Conservation (phyloP, 495 filamentous ascomycete species). For the Penicillium ucsense region DNA sequence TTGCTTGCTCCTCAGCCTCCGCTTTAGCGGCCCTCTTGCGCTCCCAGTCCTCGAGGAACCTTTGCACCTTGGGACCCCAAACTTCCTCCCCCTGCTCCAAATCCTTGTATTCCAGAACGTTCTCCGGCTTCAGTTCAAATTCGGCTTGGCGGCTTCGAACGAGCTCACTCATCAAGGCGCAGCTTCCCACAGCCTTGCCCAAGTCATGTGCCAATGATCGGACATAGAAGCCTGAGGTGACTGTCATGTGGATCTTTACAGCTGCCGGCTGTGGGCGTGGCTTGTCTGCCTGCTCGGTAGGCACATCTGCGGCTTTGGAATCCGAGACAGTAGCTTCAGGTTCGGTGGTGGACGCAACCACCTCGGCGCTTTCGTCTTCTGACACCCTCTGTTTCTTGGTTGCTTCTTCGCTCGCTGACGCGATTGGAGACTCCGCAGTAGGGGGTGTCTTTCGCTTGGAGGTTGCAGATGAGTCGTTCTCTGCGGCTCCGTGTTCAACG, state of each 20-base stretch:
- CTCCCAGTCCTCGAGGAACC: conserved; percentile 54
- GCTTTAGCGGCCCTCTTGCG: conserved; percentile 22
- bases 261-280: conserved; percentile 47
- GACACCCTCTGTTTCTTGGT: conserved; percentile 30
- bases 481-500: conserved; percentile 12
- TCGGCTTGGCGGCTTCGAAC: conserved; percentile 71
- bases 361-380: conserved; percentile 13
- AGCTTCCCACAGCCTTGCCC: conserved; percentile 69
- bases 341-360: conserved; percentile 1
- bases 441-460: conserved; percentile 27
- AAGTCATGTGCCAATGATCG: conserved; percentile 88
- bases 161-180: conserved; percentile 79
- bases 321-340: conserved; percentile 14
- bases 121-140: conserved; percentile 52
- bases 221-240: conserved; percentile 95
- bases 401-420: conserved; percentile 10
- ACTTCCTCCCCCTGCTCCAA: conserved; percentile 67
- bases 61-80: conserved; percentile 69
- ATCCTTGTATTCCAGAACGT: conserved; percentile 76
- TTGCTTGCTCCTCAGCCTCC: conserved; percentile 4
- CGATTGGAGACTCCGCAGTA: conserved; percentile 16
- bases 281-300: conserved; percentile 9
- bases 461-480: conserved; percentile 4
- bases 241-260: conserved; percentile 77
- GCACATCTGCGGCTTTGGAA: conserved; percentile 3